Conservation (phyloP, 495 filamentous ascomycete species). For the Hamigera avellanea region DNA sequence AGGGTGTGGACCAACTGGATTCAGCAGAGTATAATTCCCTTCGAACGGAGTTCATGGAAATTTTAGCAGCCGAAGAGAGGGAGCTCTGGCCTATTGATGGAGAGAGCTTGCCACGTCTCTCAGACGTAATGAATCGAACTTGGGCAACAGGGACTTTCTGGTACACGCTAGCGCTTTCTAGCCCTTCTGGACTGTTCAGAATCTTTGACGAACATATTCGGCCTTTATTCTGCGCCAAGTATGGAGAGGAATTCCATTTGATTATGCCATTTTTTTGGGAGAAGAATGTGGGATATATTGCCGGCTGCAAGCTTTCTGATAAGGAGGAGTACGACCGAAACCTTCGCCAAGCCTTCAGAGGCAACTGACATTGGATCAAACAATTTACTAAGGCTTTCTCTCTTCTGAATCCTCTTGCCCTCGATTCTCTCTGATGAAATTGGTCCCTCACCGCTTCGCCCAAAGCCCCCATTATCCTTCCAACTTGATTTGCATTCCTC, state of each 20-base stretch:
- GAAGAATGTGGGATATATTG: slow-evolving; percentile 7
- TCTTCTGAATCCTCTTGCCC: too few species aligned
- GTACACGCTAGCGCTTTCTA: slow-evolving; percentile 12
- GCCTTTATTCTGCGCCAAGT: slow-evolving; percentile 8
- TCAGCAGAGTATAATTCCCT: slow-evolving; percentile 2
- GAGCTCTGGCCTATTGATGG: neutral
- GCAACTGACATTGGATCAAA: slow-evolving; percentile 3
- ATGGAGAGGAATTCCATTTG: slow-evolving; percentile 11
- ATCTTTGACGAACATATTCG: slow-evolving; percentile 8
- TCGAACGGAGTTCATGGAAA: slow-evolving; percentile 6
- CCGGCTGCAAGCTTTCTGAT: slow-evolving; percentile 7
- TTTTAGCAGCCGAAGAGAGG: slow-evolving; percentile 2
- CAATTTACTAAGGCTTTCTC: too few species aligned
- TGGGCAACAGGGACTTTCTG: slow-evolving; percentile 14
- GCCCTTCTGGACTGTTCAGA: slow-evolving; percentile 11
- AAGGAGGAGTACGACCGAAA: slow-evolving; percentile 10
- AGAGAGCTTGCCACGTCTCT: slow-evolving; percentile 2
- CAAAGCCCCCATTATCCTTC: too few species aligned
- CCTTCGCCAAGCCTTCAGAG: slow-evolving; percentile 10
- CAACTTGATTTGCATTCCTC: too few species aligned
- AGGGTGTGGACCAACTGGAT: slow-evolving; percentile 3
- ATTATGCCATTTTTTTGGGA: slow-evolving; percentile 12
- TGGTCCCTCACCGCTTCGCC: too few species aligned
- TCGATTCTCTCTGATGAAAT: too few species aligned
- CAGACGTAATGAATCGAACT: slow-evolving; percentile 6